Base-by-base conservation (phyloP, 148 eudicot species). In the Drosera capensis region DNA sequence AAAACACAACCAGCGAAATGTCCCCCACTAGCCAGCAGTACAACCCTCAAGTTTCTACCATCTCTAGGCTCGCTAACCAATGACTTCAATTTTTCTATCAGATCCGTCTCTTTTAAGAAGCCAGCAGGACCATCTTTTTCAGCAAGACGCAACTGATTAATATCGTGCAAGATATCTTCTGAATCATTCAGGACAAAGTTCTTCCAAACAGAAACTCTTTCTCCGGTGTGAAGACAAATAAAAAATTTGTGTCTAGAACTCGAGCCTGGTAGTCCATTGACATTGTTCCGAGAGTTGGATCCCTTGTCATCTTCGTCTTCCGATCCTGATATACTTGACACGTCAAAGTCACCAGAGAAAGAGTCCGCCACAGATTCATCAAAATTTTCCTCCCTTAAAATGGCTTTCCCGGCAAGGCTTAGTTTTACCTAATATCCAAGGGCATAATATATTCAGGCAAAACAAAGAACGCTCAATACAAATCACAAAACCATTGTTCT, bases 1-100 rank as follows among this genome's bases (percentile, higher is more conserved):
- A 88, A 83, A 23, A 88, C 96, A 51, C 96, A 83, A 2, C 96
- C 96, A 39, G 96, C 94, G 65, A 88, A 88, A 54, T 88, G 96
- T 35, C 94, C 96, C 55, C 96, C 94, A 41, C 73, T 75, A 1
- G 79, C 86, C 64, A 88, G 80, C 53, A 88, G 69, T 45, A 88
- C 77, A 43, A 88, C 60, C 72, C 96, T 80, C 54, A 83, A 62
- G 46, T 47, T 49, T 25, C 79, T 64, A 31, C 52, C 63, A 68
- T 83, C 67, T 46, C 94, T 74, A 49, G 81, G 73, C 65, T 88
- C 92, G 31, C 38, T 71, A 48, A 60, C 57, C 56, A 77, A 31
- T 16, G 34, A 18, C 51, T 65, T 71, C 55, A 88, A 51, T 57
- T 56, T 88, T 42, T 68, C 73, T 51, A 68, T 67, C 54, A 83